Evolutionary conservation across 106 monocot species (phyloP).

Genomic region (Posidonia australis): DNA sequence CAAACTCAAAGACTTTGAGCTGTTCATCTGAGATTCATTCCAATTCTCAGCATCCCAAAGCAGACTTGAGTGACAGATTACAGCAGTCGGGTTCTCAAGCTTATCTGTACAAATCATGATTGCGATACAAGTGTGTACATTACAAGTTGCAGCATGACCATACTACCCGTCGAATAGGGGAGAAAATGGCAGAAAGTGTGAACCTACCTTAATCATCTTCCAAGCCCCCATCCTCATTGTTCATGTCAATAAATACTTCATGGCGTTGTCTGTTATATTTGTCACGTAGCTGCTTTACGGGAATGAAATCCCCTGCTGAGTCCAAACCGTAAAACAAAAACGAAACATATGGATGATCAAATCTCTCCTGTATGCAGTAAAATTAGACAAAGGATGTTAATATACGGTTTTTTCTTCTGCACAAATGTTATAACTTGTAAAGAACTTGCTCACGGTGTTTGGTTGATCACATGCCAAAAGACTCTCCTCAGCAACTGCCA

Average conservation of each 20-base stretch:
- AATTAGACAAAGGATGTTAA: not conserved
- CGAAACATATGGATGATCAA: conserved; percentile 81
- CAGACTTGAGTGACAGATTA: too few relatives aligned
- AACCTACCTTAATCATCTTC: not conserved
- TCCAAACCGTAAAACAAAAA: conserved; percentile 88
- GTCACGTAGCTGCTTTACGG: conserved; percentile 75
- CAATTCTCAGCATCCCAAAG: too few relatives aligned
- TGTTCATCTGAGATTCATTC: too few relatives aligned
- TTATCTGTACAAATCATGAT: not conserved
- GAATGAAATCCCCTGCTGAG: conserved; percentile 84
- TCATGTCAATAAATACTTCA: conserved; percentile 47
- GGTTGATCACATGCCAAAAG: too few relatives aligned
- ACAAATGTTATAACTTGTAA: too few relatives aligned
- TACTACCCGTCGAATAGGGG: not conserved
- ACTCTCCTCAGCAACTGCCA: too few relatives aligned
- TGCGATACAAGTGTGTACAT: not conserved
- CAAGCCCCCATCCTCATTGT: conserved; percentile 20
- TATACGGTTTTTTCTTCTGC: too few relatives aligned
- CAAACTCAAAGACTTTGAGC: too few relatives aligned
- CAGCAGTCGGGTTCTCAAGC: not conserved
- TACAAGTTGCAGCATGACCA: not conserved
- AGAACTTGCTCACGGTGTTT: too few relatives aligned
- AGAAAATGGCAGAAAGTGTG: not conserved
- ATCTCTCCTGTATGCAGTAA: conserved; percentile 40
- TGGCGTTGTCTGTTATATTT: conserved; percentile 73